A percentile compares a stretch with the other conserved stretches of the same genome.
Conservation (phyloP, 805 yeast genomes). For the Metschnikowia reukaufii region DNA sequence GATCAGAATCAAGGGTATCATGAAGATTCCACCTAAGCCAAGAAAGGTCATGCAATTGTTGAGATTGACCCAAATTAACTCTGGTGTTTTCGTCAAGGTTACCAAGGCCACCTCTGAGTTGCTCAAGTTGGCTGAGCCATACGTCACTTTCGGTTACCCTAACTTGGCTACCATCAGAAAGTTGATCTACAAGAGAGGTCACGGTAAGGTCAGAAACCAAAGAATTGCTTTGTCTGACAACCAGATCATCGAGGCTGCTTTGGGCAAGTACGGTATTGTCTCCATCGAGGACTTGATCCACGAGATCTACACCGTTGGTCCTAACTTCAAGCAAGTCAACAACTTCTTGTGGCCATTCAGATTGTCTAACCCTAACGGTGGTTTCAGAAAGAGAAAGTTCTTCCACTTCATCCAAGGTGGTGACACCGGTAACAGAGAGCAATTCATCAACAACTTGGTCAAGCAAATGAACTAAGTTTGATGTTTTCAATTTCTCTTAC, state of each 20-base stretch:
- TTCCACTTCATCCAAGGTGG: slow-evolving; percentile 97
- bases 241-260: slow-evolving; percentile 80
- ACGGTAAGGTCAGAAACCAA: slow-evolving; percentile 96
- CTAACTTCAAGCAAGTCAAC: slow-evolving; percentile 98
- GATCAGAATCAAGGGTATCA: slow-evolving; percentile 98
- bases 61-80: slow-evolving; percentile 90
- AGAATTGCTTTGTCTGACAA: slow-evolving; percentile 89
- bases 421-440: slow-evolving; percentile 98
- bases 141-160: slow-evolving; percentile 98
- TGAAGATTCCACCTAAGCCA: slow-evolving; percentile 98
- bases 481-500: slow-evolving; percentile 2
- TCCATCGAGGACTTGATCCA: slow-evolving; percentile 93
- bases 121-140: slow-evolving; percentile 92
- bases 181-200: slow-evolving; percentile 96
- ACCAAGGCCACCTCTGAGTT: slow-evolving; percentile 95
- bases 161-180: slow-evolving; percentile 87
- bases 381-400: slow-evolving; percentile 98
- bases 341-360: slow-evolving; percentile 98
- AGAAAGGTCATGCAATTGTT: slow-evolving; percentile 95
- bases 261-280: slow-evolving; percentile 90
- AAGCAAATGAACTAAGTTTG: slow-evolving; percentile 82
- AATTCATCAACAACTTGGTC: slow-evolving; percentile 90
- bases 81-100: slow-evolving; percentile 92
- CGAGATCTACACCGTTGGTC: slow-evolving; percentile 95
- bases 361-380: slow-evolving; percentile 95